Evolutionary conservation across 2,329 filamentous ascomycete genomes (phyloP), one percentile per base, ranked within the genome.

Genomic region (Aspergillus floridensis): DNA sequence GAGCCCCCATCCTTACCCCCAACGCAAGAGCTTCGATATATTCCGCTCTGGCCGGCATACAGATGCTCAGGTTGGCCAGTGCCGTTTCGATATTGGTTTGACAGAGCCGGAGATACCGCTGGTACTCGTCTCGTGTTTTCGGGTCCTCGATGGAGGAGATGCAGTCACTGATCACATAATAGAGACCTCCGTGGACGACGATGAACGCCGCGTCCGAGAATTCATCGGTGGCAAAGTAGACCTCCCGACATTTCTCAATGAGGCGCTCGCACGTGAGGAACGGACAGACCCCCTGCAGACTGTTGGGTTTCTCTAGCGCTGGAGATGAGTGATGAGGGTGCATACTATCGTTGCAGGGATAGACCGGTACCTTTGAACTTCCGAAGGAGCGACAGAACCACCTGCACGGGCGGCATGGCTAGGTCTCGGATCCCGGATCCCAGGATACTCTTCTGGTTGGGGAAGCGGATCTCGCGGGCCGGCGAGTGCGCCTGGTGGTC

Each of bases 21-120:
- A 88, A 72, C n/a, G 84, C 66, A 3, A 89, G 75, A 10, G 86
- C 84, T 62, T 86, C 80, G 22, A 88, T 79, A 48, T 82, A 87
- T 74, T 83, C 80, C 41, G 79, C 71, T 31, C 76, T 83, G 24
- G 84, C 78, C 1, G 85, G 82, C 66, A 87, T 74, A 63, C 88
- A 79, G 24, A 88, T 73, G 12, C 82, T 82, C 57, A 87, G 74
- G 64, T 82, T 75, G 21, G 75, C 73, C 38, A 81, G 69, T 3
- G 76, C 76, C 1, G 71, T 73, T 61, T 82, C 78, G 19, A 82
- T 66, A 52, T 82, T 82, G 16, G 70, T 64, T 31, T 72, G 75
- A 61, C 80, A 80, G 10, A 75, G 64, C 2, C 66, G 63, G 0
- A 69, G 64, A 57, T 76, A 75, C 22, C 65, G 59, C 10, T 66